Base-by-base conservation (phyloP, 1,139 yeast genomes). In the Nakaseomyces delphensis region DNA sequence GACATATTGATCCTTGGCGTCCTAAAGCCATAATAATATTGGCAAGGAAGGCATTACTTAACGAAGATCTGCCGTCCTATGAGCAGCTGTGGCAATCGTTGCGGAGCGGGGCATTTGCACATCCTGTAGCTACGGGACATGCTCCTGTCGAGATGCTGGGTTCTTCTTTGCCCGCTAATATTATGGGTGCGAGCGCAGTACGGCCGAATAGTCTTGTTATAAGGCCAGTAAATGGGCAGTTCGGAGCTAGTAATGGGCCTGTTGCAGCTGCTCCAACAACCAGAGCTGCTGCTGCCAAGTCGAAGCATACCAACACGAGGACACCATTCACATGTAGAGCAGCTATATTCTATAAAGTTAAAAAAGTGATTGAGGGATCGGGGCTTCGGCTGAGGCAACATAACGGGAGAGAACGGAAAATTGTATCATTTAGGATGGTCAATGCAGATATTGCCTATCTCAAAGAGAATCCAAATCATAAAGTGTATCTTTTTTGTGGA, bases 281-380 rank as follows among this genome's bases (percentile, higher is more conserved):
- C 32, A 8, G 20, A 21, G 32, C 32, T n/a, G 20, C 15, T 8
- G 39, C 37, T 10, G 11, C 48, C 11, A 15, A 30, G 46, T 7
- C 32, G 30, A 8, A 20, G 32, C 36, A 19, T 10, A 13, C 38
- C 6, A 39, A 39, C 73, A 4, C 28, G 28, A 16, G 21, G 23
- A 28, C 33, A 9, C 32, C 32, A 3, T 20, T 28, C 14, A 67
- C 68, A 46, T 76, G 76, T 58, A 59, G 63, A 39, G 68, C 64
- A 30, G 69, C 70, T 38, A 79, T 79, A 2, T 79, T 78, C 55
- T 79, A 68, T 54, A 57, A 54, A 4, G 55, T 74, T 15, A 65
- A 67, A 40, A 57, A 71, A 37, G 52, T 69, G 24, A 57, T 79
- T 1, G 69, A 69, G 28, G 70, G 68, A 10, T 62, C 70, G 30